Percentiles rank a stretch among this genome's conserved stretches.
These are phyloP conservation scores for Alternaria novae-zelandiae DNA, from an alignment of 2,329 filamentous ascomycete genomes.

Conservation along the genomic window DNA sequence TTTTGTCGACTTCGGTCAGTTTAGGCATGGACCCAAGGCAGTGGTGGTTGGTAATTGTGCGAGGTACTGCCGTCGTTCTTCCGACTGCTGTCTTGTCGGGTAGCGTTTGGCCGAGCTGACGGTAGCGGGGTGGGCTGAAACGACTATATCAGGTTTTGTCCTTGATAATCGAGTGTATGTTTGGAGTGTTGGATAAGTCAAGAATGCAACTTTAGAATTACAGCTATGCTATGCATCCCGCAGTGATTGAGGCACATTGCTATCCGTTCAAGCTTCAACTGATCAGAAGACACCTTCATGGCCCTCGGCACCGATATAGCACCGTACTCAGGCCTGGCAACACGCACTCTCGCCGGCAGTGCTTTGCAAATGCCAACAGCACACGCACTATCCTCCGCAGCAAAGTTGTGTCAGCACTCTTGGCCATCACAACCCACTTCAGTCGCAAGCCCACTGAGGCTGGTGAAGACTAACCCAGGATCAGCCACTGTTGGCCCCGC, in stretches of 20 bases:
- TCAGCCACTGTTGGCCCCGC: conserved; percentile 16
- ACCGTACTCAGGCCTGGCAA: conserved; percentile 1
- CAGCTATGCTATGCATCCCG: background rate
- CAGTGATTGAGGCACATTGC: background rate
- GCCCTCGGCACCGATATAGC: background rate
- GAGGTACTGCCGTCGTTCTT: conserved; percentile 1
- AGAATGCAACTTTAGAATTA: background rate
- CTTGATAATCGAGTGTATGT: background rate
- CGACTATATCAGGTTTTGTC: background rate
- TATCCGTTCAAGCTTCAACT: background rate
- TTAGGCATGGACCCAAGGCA: background rate
- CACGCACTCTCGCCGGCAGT: background rate
- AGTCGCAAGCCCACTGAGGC: conserved; percentile 30
- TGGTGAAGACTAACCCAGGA: conserved; percentile 20
- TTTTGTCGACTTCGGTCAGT: background rate
- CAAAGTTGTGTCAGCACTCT: conserved; percentile 20
- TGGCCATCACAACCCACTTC: background rate
- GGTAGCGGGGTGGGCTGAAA: background rate
- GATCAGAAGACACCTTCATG: background rate
- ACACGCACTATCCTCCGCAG: conserved; percentile 12
- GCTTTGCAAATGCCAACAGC: background rate
- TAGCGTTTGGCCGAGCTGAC: background rate
- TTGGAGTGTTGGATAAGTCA: background rate
- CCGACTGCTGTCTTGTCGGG: background rate
- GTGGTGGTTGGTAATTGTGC: background rate